Evolutionary conservation across 257 asterid genomes (phyloP), one percentile per base, ranked within the genome.

Genomic region (Penstemon newberryi): DNA sequence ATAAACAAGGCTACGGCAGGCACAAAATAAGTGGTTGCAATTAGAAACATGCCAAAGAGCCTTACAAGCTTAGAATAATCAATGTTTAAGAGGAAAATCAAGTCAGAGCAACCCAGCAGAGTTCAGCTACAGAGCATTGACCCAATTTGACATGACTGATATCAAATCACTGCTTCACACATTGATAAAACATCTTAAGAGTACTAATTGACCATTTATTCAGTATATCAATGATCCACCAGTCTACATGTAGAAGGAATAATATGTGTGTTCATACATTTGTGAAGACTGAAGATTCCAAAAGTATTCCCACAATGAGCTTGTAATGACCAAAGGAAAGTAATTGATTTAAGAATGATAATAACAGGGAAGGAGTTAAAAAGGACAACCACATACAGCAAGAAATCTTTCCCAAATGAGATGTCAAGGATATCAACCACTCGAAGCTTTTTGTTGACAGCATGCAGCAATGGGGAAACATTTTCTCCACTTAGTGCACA

Each of bases 361-460:
- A 62, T 8, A 66, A 57, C n/a, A 50, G 59, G 60, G 53, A 73
- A 39, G 56, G 12, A 64, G 45, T 52, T 43, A 51, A 67, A 74
- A 71, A 63, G 36, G 37, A 49, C 44, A 64, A 71, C 53, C 47
- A 76, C 98, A 13, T 87, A 92, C 98, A 83, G 75, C 82, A 89
- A 80, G 80, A 86, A 87, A 69, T 85, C 89, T 86, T 84, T 87
- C 69, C 96, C 96, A 56, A 89, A 85, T 56, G 86, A 80, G 75
- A 75, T 73, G 83, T 92, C 98, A 56, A 84, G 78, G 77, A 92
- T 81, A 87, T 92, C 96, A 73, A 92, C 96, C 67, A 80, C 77
- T 75, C 92, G 86, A 68, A 92, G 95, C 88, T 92, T 92, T 69
- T 77, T 67, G 76, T 77, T 72, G 73, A 86, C 81, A 63, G 91